Conservation (phyloP, 257 asterid species). For the Fraxinus anomala region DNA sequence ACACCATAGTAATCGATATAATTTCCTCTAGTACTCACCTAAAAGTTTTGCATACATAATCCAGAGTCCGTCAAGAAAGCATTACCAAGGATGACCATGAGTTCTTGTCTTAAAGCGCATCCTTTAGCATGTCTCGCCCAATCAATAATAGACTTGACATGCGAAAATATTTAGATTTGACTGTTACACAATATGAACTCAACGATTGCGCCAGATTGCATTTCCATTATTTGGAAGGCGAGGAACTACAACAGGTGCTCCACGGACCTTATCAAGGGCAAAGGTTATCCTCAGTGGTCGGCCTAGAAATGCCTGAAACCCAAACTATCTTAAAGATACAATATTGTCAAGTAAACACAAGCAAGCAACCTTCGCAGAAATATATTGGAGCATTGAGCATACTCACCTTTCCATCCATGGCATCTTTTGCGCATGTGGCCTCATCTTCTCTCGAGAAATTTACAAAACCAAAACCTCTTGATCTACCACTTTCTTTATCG, state of each 20-base stretch:
- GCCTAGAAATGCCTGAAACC: conserved; percentile 46
- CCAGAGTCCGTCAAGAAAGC: background rate
- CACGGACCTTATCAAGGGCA: conserved; percentile 50
- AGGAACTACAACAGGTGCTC: conserved; percentile 53
- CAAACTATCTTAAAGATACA: background rate
- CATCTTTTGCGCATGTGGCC: conserved; percentile 48
- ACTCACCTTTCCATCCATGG: conserved; percentile 54
- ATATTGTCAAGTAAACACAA: background rate
- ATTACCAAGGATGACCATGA: background rate
- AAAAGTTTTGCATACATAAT: too few relatives aligned
- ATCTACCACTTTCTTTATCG: conserved; percentile 45
- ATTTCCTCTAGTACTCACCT: too few relatives aligned
- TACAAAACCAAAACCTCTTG: conserved; percentile 57
- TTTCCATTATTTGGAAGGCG: conserved; percentile 31
- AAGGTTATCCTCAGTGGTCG: conserved; percentile 51
- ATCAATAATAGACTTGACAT: background rate
- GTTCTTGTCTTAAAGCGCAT: background rate
- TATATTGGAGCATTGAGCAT: background rate
- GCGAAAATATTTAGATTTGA: background rate
- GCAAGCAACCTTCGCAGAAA: background rate
- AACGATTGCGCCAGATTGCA: background rate
- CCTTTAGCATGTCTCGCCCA: background rate
- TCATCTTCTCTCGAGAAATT: conserved; percentile 45
- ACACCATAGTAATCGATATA: too few relatives aligned
- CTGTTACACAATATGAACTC: background rate